Percentiles rank a stretch among this genome's conserved stretches.
Conservation (phyloP, 371 early-diverging fungal species). For the Sporodiniella umbellata region DNA sequence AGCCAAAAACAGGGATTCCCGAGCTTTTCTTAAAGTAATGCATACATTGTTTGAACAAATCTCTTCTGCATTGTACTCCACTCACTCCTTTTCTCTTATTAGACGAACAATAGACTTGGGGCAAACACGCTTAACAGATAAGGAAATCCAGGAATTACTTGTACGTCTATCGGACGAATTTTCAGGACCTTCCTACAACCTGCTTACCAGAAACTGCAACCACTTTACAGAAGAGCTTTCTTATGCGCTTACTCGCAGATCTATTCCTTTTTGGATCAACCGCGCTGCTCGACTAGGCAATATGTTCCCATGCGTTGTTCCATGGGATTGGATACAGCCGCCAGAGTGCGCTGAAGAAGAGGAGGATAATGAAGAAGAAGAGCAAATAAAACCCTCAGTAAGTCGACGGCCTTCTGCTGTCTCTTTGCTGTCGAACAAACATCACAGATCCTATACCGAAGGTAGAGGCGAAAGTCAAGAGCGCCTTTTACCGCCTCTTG, state of each 20-base stretch:
- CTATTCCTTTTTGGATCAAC: slow-evolving; percentile 56
- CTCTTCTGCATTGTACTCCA: too few relatives aligned
- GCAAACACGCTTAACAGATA: slow-evolving; percentile 34
- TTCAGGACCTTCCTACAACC: slow-evolving; percentile 47
- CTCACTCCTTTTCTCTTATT: neutral
- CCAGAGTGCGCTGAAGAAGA: slow-evolving; percentile 35
- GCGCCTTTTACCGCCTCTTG: slow-evolving; percentile 1
- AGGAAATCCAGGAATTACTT: slow-evolving; percentile 43
- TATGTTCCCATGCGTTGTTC: slow-evolving; percentile 60
- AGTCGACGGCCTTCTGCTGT: slow-evolving; percentile 13
- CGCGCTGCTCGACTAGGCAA: slow-evolving; percentile 54
- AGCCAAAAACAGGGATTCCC: slow-evolving; percentile 50
- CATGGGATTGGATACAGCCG: slow-evolving; percentile 55
- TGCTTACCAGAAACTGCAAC: slow-evolving; percentile 59
- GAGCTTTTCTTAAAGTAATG: slow-evolving; percentile 48
- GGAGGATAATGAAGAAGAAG: slow-evolving; percentile 4
- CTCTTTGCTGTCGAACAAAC: slow-evolving; percentile 13
- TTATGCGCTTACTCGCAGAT: slow-evolving; percentile 33
- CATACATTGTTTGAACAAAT: too few relatives aligned
- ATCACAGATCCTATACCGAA: slow-evolving; percentile 6
- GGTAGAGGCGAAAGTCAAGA: slow-evolving; percentile 7
- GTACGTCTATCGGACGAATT: slow-evolving; percentile 47
- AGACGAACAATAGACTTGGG: slow-evolving; percentile 55
- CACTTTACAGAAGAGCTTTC: slow-evolving; percentile 54
- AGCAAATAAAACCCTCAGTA: neutral